Evolutionary conservation across 495 filamentous ascomycete species (phyloP), one percentile per base, ranked within the genome.

Genomic region (Neurospora sp.): DNA sequence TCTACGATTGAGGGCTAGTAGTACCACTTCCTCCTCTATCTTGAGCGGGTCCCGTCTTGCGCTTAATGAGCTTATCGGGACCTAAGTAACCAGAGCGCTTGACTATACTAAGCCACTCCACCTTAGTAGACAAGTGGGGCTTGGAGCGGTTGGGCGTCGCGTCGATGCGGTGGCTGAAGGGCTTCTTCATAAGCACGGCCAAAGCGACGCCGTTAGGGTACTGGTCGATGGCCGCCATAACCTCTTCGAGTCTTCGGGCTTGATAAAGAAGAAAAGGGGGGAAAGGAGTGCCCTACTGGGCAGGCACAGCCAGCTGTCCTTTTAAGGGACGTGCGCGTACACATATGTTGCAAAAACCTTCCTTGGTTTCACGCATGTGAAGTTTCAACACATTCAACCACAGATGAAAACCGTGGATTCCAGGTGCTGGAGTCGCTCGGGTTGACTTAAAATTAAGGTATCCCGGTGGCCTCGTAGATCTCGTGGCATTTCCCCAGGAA

Each of bases 131-230:
- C 40, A 79, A 78, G 17, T 81, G 78, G 10, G 81, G 76, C 31
- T 82, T 83, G 53, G 53, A 35, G 53, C 53, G 53, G 27, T 61
- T 61, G 53, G 53, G 53, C 27, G 53, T 35, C 27, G 53, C 53
- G 4, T 87, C 87, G 65, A 92, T 82, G 14, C 90, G 86, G 45
- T 82, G 79, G 14, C 86, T 84, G 81, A 95, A 96, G 16, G 83
- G 81, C 20, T 82, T n/a, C n/a, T 22, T 86, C 35, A 93, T 80
- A 16, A 96, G 80, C 3, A 86, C 84, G 37, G 81, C 83, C 69
- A 94, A 89, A 17, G 53, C 53, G 53, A 61, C 53, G 14, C 53
- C 53, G 53, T 61, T 35, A 31, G 42, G 44, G 31, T 31, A 31
- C 53, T 53, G 27, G 27, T 65, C 31, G 40, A 35, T 71, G 10